phyloP scores from a whole-genome alignment of 2,329 filamentous ascomycete genomes.

The Arthrobotrys pseudoclavata region DNA sequence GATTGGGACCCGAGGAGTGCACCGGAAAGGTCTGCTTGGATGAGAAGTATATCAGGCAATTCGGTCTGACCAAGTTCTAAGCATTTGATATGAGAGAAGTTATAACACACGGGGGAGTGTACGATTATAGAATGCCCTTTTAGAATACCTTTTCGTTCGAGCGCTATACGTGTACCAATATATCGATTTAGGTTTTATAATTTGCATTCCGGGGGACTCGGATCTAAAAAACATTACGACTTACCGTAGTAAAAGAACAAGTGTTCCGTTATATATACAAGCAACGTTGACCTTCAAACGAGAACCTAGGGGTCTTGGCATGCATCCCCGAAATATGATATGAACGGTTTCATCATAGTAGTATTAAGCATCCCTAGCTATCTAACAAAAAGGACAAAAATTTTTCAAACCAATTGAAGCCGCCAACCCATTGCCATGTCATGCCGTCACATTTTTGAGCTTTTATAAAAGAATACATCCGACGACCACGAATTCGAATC shows the following conservation, averaged over 20 bases:
- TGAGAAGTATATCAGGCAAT: slow-evolving; percentile 24
- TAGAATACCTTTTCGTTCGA: neutral
- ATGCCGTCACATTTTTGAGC: neutral
- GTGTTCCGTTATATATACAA: too few relatives aligned
- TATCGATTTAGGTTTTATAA: slow-evolving; percentile 5
- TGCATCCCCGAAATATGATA: neutral
- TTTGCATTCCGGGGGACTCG: neutral
- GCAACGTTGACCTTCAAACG: too few relatives aligned
- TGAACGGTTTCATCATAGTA: neutral
- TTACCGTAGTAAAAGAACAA: too few relatives aligned
- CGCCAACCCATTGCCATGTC: slow-evolving; percentile 2
- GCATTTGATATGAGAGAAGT: neutral
- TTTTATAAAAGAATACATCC: neutral
- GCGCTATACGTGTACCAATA: neutral
- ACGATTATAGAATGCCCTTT: slow-evolving; percentile 10
- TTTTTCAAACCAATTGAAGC: slow-evolving; percentile 17
- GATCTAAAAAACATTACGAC: too few relatives aligned
- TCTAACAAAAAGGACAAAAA: slow-evolving; percentile 3
- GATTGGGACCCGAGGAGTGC: slow-evolving; percentile 24
- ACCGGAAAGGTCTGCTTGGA: slow-evolving; percentile 34
- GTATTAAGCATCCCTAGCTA: slow-evolving; percentile 10
- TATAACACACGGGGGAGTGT: neutral
- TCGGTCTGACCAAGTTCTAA: slow-evolving; percentile 16
- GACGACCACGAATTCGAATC: neutral
- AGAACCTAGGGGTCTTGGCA: too few relatives aligned